Evolutionary conservation across 495 filamentous ascomycete species (phyloP), one percentile per base, ranked within the genome.

Genomic region (Penicillium steckii): DNA sequence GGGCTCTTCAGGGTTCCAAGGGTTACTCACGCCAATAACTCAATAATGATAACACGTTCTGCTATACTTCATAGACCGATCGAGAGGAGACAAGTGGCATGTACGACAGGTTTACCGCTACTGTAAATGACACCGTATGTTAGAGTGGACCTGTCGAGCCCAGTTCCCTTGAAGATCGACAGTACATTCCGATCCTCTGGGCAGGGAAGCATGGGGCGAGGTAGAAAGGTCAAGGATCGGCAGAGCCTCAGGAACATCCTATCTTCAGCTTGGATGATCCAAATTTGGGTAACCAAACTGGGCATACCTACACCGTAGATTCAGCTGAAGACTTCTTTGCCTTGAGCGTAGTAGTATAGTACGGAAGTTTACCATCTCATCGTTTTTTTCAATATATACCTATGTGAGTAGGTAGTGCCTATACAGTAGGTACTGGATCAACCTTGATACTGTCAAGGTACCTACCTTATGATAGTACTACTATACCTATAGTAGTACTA

Each of bases 201-300:
- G 17, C 38, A 41, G 38, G 19, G 32, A 46, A 38, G 27, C 45
- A 49, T 49, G 46, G 46, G 37, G 52, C 44, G 23, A 44, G 38
- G n/a, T n/a, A 48, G 25, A 45, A 42, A 44, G 48, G 32, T 27
- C 50, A 47, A 23, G 46, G 53, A 61, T 57, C 57, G 38, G 56
- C 57, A 50, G 48, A 57, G 53, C 50, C 53, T 35, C 49, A 53
- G 30, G 29, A n/a, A 21, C 38, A n/a, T n/a, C n/a, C n/a, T n/a
- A n/a, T n/a, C n/a, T n/a, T n/a, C n/a, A n/a, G n/a, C n/a, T n/a
- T n/a, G n/a, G n/a, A n/a, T n/a, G n/a, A n/a, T n/a, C n/a, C n/a
- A n/a, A n/a, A n/a, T n/a, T n/a, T n/a, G n/a, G n/a, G n/a, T n/a
- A n/a, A n/a, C n/a, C n/a, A n/a, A n/a, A n/a, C n/a, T n/a, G n/a